A percentile compares a stretch with the other conserved stretches of the same genome.
Evolutionary conservation across 2,329 filamentous ascomycete genomes (phyloP).

Genomic region (Fusarium euwallaceae): DNA sequence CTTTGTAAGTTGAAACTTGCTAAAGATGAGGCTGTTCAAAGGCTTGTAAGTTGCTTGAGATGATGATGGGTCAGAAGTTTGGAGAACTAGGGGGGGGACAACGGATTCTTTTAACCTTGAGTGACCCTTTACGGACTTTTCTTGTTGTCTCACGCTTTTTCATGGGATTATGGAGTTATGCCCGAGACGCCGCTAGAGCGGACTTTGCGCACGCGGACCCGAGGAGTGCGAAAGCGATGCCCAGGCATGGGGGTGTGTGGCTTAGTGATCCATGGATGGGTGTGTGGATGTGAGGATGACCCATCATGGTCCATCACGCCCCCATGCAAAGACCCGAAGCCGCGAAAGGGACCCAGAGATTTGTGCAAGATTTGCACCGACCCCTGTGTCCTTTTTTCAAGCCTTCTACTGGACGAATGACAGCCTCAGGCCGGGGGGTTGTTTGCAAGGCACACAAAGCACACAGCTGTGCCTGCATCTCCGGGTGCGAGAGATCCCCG

Average conservation of each 20-base stretch:
- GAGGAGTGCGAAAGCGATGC: conserved; percentile 45
- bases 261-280: conserved; percentile 33
- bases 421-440: not conserved
- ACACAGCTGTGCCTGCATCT: not conserved
- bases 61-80: conserved; percentile 28
- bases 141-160: conserved; percentile 38
- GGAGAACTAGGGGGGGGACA: conserved; percentile 36
- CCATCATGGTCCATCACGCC: conserved; percentile 14
- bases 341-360: conserved; percentile 27
- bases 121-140: conserved; percentile 42
- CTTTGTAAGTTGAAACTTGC: conserved; percentile 20
- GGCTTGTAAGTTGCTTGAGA: conserved; percentile 10
- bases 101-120: conserved; percentile 47
- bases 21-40: conserved; percentile 20
- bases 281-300: conserved; percentile 18
- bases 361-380: conserved; percentile 27
- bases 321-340: conserved; percentile 38
- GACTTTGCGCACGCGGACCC: conserved; percentile 52
- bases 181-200: conserved; percentile 46
- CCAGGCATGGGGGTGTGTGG: conserved; percentile 32
- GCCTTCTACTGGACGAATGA: conserved; percentile 5
- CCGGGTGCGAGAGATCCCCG: conserved; percentile 22
- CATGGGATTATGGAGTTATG: conserved; percentile 47
- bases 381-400: conserved; percentile 15
- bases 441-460: conserved; percentile 1